Conservation (phyloP, 805 yeast species). For the Myxozyma lipomycoides region DNA sequence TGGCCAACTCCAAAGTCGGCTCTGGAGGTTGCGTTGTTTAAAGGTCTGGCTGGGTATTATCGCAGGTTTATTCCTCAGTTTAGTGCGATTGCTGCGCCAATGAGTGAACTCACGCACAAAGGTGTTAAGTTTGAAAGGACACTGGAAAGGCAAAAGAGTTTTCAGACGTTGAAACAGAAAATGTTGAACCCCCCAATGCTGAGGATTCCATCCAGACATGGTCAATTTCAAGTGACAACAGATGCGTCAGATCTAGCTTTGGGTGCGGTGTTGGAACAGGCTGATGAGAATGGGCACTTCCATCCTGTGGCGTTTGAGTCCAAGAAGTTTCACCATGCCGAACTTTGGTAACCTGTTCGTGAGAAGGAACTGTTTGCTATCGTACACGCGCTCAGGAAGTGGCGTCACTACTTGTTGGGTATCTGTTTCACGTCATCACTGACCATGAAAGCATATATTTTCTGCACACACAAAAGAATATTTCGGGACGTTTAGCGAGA, state of each 20-base stretch:
- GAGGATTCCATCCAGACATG: not conserved
- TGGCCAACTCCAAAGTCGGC: slow-evolving; percentile 16
- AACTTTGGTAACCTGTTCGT: slow-evolving; percentile 12
- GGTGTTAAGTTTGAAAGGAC: not conserved
- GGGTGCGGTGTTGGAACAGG: slow-evolving; percentile 8
- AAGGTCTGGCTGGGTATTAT: slow-evolving; percentile 8
- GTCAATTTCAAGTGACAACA: slow-evolving; percentile 18
- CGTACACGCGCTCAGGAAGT: slow-evolving; percentile 8
- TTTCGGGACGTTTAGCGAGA: not conserved
- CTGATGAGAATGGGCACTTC: not conserved
- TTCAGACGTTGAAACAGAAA: not conserved
- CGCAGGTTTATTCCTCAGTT: slow-evolving; percentile 5
- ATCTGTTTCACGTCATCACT: slow-evolving; percentile 3
- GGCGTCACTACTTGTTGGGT: slow-evolving; percentile 7
- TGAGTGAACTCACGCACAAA: not conserved
- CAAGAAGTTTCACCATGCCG: not conserved
- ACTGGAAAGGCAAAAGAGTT: not conserved
- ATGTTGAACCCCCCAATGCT: not conserved
- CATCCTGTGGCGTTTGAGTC: slow-evolving; percentile 7
- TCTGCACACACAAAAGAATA: slow-evolving; percentile 1
- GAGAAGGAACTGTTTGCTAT: slow-evolving; percentile 22
- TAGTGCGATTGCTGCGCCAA: not conserved
- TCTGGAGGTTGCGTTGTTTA: slow-evolving; percentile 4
- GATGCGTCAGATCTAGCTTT: slow-evolving; percentile 7
- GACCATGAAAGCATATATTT: slow-evolving; percentile 1